Percentiles rank a stretch among this genome's conserved stretches.
Conservation (phyloP, 1,284 basidiomycete species). For the Sporisorium sorghi region DNA sequence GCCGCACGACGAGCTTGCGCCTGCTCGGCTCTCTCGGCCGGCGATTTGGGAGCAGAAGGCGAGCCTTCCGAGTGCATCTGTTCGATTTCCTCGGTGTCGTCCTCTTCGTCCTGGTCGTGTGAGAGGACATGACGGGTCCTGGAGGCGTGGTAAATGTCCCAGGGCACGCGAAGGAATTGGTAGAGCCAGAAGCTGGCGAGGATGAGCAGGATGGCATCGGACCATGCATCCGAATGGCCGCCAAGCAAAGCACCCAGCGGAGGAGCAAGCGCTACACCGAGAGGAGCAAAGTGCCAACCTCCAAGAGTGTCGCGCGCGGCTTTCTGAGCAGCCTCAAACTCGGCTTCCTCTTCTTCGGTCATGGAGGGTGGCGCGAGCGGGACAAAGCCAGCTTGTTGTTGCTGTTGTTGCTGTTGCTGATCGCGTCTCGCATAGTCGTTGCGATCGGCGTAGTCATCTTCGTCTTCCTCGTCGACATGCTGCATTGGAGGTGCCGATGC, state of each 20-base stretch:
- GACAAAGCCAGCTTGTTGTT: constrained; percentile 14
- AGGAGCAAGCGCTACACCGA: constrained; percentile 58
- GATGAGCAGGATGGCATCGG: constrained; percentile 69
- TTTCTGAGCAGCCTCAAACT: constrained; percentile 77
- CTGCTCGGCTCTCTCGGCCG: constrained; percentile 16
- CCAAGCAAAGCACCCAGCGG: constrained; percentile 59
- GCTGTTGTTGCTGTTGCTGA: constrained; percentile 7
- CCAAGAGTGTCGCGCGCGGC: constrained; percentile 43
- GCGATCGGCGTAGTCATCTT: constrained; percentile 9
- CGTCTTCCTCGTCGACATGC: constrained; percentile 32
- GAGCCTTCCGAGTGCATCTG: constrained; percentile 2
- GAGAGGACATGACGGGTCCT: constrained; percentile 60
- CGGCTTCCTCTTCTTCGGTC: constrained; percentile 68
- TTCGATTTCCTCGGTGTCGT: constrained; percentile 17
- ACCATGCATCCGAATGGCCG: constrained; percentile 69
- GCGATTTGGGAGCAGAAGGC: not conserved
- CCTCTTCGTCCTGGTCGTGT: constrained; percentile 51
- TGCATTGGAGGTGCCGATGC: constrained; percentile 44
- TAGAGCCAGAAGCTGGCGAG: constrained; percentile 69
- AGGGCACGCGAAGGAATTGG: constrained; percentile 59
- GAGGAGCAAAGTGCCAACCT: constrained; percentile 62
- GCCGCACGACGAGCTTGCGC: constrained; percentile 49
- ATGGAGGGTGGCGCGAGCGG: constrained; percentile 31
- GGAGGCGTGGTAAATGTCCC: constrained; percentile 47
- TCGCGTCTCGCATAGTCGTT: constrained; percentile 4